Evolutionary conservation across 1,284 basidiomycete genomes (phyloP).

Genomic region (Mycosarcoma mackinlayi): DNA sequence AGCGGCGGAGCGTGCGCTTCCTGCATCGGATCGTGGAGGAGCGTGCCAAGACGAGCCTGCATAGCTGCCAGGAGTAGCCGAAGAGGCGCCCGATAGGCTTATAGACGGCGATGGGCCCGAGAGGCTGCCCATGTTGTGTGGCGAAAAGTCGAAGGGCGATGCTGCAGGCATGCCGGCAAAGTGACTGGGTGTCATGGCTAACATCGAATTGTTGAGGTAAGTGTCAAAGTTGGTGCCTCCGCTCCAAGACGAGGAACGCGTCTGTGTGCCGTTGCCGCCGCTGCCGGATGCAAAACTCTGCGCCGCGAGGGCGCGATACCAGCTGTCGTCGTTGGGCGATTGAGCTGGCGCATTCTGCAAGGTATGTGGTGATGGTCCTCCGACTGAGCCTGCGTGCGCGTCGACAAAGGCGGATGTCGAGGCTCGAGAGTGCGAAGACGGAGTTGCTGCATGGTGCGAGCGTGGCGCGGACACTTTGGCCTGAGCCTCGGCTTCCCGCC

Average conservation of each 20-base stretch:
- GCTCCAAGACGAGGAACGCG: conserved; percentile 35
- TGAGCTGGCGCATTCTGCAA: conserved; percentile 2
- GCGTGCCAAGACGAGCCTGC: conserved; percentile 38
- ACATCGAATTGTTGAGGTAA: conserved; percentile 38
- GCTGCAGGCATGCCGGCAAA: conserved; percentile 25
- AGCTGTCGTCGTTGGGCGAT: conserved; percentile 28
- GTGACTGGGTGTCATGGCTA: conserved; percentile 33
- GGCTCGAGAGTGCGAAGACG: conserved; percentile 17
- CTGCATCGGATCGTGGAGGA: conserved; percentile 17
- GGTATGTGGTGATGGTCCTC: conserved; percentile 11
- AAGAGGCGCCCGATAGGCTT: conserved; percentile 25
- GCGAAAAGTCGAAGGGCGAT: conserved; percentile 37
- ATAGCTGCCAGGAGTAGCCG: conserved; percentile 33
- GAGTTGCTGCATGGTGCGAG: not conserved
- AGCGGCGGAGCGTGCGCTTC: conserved; percentile 15
- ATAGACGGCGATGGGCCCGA: conserved; percentile 25
- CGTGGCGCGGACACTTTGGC: conserved; percentile 8
- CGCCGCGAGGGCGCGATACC: conserved; percentile 32
- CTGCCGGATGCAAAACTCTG: conserved; percentile 18
- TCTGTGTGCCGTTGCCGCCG: conserved; percentile 17
- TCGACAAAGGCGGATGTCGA: conserved; percentile 14
- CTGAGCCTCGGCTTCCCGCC: conserved; percentile 27
- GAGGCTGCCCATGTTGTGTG: conserved; percentile 18
- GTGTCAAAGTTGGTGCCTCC: conserved; percentile 40
- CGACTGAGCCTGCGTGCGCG: conserved; percentile 4